These are phyloP conservation scores for Rhododendron vialii DNA, from an alignment of 148 eudicot genomes.

Conservation along the genomic window DNA sequence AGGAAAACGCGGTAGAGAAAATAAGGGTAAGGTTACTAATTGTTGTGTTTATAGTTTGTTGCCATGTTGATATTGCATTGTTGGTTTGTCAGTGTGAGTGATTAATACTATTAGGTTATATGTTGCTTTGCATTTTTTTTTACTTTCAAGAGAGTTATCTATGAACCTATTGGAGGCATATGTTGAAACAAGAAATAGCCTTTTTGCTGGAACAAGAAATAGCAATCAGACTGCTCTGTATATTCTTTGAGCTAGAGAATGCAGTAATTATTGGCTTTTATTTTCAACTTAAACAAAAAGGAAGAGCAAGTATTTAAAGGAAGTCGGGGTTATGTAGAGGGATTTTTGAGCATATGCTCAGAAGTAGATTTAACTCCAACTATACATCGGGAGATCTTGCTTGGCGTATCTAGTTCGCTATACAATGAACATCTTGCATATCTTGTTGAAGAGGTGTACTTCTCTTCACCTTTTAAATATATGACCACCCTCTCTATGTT, in stretches of 20 bases:
- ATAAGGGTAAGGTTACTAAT: conserved; percentile 65
- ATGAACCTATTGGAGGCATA: background rate
- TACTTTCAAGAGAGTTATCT: background rate
- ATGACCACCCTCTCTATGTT: background rate
- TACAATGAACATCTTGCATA: background rate
- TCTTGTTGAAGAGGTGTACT: background rate
- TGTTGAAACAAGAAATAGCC: background rate
- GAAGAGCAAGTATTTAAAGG: background rate
- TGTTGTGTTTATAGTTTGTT: conserved; percentile 10
- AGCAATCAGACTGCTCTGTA: background rate
- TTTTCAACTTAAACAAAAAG: background rate
- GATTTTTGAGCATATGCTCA: background rate
- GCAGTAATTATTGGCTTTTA: background rate
- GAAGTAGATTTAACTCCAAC: conserved; percentile 4
- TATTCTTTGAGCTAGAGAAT: background rate
- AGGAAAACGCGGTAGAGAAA: conserved; percentile 48
- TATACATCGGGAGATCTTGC: background rate
- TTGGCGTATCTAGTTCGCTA: background rate
- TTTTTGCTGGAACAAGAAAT: background rate
- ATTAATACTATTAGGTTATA: background rate
- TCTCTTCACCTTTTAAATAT: background rate
- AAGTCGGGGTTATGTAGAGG: background rate
- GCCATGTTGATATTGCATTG: background rate
- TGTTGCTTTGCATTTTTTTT: background rate
- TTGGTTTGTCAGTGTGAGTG: background rate